Conservation (phyloP, 164 flowering plant genomes). For the Saururus chinensis region DNA sequence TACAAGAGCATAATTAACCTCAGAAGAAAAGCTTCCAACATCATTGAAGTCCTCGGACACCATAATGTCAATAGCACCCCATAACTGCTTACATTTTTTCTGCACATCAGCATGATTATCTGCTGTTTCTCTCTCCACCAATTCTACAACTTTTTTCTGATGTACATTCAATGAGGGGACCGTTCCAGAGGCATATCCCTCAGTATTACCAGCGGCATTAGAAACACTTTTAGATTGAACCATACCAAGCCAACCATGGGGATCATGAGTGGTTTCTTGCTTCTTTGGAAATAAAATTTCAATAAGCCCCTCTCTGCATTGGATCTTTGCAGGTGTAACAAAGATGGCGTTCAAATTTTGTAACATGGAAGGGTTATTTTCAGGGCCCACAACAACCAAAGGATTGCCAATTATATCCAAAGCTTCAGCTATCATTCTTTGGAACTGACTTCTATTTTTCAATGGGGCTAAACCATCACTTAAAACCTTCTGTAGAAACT, state of each 20-base stretch:
- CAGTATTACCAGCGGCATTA: not conserved
- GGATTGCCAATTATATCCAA: conserved; percentile 41
- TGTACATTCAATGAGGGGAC: not conserved
- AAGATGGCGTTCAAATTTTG: conserved; percentile 16
- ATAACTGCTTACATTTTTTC: conserved; percentile 2
- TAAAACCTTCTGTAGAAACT: conserved; percentile 19
- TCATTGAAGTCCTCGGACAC: not conserved
- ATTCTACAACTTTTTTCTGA: not conserved
- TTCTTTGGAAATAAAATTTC: conserved; percentile 29
- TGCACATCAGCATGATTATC: conserved; percentile 1
- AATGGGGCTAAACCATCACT: not conserved
- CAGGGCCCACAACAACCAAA: conserved; percentile 30
- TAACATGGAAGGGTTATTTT: conserved; percentile 1
- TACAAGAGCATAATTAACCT: conserved; percentile 17
- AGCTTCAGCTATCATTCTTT: conserved; percentile 32
- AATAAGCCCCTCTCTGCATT: conserved; percentile 29
- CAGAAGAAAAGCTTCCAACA: not conserved
- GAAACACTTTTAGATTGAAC: not conserved
- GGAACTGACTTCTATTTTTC: conserved; percentile 1
- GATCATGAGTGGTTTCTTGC: not conserved
- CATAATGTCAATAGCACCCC: conserved; percentile 12
- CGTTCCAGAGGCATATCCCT: no score
- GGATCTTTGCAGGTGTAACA: conserved; percentile 19
- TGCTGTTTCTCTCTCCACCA: not conserved
- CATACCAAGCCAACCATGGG: not conserved